phyloP scores from a whole-genome alignment of 306 rosid species.

The Fragaria vesca region DNA sequence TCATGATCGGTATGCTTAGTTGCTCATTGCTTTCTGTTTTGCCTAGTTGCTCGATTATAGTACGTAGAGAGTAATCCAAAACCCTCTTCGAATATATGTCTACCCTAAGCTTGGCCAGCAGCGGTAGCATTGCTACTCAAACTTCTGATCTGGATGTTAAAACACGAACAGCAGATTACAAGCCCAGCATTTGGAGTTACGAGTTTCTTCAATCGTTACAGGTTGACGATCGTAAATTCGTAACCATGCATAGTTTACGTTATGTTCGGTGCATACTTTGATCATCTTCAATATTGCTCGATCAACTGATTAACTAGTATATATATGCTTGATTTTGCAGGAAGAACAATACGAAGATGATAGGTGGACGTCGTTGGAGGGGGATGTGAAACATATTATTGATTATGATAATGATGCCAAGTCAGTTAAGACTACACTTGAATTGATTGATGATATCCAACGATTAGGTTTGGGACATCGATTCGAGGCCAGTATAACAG shows the following conservation, averaged over 20 bases:
- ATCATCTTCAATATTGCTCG: neutral
- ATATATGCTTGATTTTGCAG: neutral
- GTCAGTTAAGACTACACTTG: slow-evolving; percentile 3
- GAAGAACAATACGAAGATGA: slow-evolving; percentile 8
- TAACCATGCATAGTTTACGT: neutral
- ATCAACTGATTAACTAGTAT: neutral
- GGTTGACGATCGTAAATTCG: neutral
- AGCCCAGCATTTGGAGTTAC: slow-evolving; percentile 2
- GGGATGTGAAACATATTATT: slow-evolving; percentile 23
- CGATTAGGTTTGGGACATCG: slow-evolving; percentile 33
- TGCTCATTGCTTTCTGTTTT: too few relatives aligned
- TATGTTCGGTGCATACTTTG: neutral
- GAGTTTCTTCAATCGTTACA: neutral
- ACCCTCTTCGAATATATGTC: neutral
- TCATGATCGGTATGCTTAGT: too few relatives aligned
- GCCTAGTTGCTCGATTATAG: too few relatives aligned
- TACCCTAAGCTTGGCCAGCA: neutral
- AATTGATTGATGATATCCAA: slow-evolving; percentile 9
- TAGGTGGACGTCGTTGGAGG: slow-evolving; percentile 21
- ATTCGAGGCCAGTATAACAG: slow-evolving; percentile 27
- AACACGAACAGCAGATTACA: neutral
- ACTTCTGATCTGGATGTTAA: neutral
- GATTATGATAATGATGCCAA: neutral
- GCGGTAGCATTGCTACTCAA: neutral
- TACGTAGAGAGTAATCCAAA: neutral